Conservation (phyloP, 169 alveolate genomes). For the Miamiensis avidus region DNA sequence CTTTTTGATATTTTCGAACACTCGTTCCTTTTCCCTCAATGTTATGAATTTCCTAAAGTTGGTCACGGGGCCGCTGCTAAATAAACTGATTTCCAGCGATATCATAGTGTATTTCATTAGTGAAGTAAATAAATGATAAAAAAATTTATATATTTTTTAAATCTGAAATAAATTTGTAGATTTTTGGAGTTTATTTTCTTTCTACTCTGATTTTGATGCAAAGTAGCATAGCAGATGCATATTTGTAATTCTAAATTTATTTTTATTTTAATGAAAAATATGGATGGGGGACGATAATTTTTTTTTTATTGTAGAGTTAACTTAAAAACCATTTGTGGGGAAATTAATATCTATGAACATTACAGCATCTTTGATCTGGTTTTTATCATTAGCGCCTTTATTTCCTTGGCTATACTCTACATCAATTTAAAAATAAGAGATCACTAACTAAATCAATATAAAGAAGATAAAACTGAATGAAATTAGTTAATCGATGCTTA, state of each 20-base stretch:
- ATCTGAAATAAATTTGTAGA: too few species aligned
- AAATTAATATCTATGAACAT: slow-evolving; percentile 29
- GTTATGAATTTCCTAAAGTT: slow-evolving; percentile 24
- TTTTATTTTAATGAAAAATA: background rate
- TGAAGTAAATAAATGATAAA: too few species aligned
- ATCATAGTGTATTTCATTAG: slow-evolving; percentile 34
- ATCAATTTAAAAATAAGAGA: background rate
- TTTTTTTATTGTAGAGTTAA: slow-evolving; percentile 10
- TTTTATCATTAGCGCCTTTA: slow-evolving; percentile 17
- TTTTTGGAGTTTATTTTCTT: slow-evolving; percentile 45
- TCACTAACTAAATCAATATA: too few species aligned
- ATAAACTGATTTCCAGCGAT: slow-evolving; percentile 16
- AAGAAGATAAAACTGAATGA: background rate
- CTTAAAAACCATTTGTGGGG: slow-evolving; percentile 20
- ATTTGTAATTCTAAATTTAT: background rate
- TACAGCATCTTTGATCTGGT: slow-evolving; percentile 33
- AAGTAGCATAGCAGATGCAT: slow-evolving; percentile 32
- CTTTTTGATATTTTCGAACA: slow-evolving; percentile 36
- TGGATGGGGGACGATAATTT: background rate
- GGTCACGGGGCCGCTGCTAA: slow-evolving; percentile 25
- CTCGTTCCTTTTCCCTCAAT: slow-evolving; percentile 42
- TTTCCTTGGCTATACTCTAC: background rate
- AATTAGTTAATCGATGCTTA: background rate
- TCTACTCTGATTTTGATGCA: slow-evolving; percentile 34
- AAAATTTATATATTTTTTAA: too few species aligned